Evolutionary conservation across 306 rosid genomes (phyloP).

Genomic region (Cucurbita argyrosperma): DNA sequence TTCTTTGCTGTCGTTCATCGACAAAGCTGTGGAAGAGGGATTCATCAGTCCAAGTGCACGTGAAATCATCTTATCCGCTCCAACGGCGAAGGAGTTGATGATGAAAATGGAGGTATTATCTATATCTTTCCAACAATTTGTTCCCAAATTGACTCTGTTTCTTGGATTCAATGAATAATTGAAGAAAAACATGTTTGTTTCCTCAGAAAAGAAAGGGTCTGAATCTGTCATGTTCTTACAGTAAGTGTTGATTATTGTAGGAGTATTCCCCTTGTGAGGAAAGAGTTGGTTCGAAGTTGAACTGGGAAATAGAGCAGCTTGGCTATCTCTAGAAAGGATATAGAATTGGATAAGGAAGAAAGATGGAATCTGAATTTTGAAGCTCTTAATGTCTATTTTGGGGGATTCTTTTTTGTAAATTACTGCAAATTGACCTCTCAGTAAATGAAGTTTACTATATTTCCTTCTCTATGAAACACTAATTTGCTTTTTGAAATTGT

Average conservation of each 20-base stretch:
- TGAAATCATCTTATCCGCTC: constrained; percentile 56
- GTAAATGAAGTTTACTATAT: constrained; percentile 1
- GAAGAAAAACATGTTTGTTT: neutral
- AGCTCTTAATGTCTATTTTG: constrained; percentile 11
- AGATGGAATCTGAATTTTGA: constrained; percentile 9
- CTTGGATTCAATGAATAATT: neutral
- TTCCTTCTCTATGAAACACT: constrained; percentile 2
- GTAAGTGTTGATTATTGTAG: constrained; percentile 19
- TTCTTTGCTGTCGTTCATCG: constrained; percentile 48
- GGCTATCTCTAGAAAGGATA: constrained; percentile 25
- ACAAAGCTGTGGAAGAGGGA: constrained; percentile 72
- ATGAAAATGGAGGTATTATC: constrained; percentile 49
- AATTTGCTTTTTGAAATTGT: constrained; percentile 6
- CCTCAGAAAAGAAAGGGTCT: neutral
- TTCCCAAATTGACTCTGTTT: neutral
- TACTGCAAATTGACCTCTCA: constrained; percentile 8
- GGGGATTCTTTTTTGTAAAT: constrained; percentile 17
- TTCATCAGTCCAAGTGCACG: constrained; percentile 55
- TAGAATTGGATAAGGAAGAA: neutral
- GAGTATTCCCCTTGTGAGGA: constrained; percentile 60
- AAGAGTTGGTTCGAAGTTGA: constrained; percentile 54
- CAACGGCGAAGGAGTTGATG: constrained; percentile 53
- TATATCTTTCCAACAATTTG: neutral
- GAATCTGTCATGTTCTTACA: neutral
- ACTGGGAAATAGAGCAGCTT: constrained; percentile 57